Conservation (phyloP, 2,329 filamentous ascomycete genomes). For the Alternaria conjuncta region DNA sequence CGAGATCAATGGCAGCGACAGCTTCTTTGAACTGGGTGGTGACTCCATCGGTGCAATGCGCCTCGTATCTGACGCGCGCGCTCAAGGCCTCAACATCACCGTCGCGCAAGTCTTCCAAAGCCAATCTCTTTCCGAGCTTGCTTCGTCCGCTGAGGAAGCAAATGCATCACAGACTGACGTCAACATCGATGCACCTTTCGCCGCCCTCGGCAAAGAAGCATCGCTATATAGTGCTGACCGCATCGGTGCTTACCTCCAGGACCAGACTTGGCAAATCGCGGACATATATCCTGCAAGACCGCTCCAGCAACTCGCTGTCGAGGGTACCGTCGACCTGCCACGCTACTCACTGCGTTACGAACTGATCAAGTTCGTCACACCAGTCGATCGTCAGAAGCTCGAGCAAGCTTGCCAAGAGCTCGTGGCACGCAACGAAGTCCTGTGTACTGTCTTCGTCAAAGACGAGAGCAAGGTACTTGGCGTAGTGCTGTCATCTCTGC, state of each 20-base stretch:
- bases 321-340: conserved; percentile 63
- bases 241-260: conserved; percentile 60
- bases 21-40: conserved; percentile 56
- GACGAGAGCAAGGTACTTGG: conserved; percentile 59
- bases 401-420: conserved; percentile 61
- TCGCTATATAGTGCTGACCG: conserved; percentile 55
- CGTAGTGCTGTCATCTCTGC: conserved; percentile 64
- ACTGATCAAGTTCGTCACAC: conserved; percentile 65
- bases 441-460: conserved; percentile 68
- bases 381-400: conserved; percentile 58
- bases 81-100: conserved; percentile 46
- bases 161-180: conserved; percentile 22
- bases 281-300: conserved; percentile 66
- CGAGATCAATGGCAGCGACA: conserved; percentile 49
- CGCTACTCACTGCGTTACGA: conserved; percentile 70
- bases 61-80: conserved; percentile 50
- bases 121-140: conserved; percentile 49
- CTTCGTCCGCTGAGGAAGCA: conserved; percentile 39
- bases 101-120: conserved; percentile 55
- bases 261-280: conserved; percentile 58
- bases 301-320: conserved; percentile 65
- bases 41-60: conserved; percentile 57
- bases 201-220: conserved; percentile 55
- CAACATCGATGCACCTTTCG: conserved; percentile 56
- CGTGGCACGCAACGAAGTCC: conserved; percentile 66